Conservation (phyloP, 106 monocot species). For the Apostasia ramifera region DNA sequence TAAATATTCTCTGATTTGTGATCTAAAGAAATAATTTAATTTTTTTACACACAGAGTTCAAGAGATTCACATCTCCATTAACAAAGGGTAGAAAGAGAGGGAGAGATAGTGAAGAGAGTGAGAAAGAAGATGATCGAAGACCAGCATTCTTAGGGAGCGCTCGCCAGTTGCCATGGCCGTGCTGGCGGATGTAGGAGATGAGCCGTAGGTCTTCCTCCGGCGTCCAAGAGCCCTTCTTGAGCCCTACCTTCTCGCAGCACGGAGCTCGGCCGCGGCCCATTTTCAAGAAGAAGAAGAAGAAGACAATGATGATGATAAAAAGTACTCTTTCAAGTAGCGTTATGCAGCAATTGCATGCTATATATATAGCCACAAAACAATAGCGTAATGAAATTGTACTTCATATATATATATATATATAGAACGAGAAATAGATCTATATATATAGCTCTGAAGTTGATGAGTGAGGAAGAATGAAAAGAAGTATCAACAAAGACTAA, state of each 20-base stretch:
- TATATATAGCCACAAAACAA: too few relatives aligned
- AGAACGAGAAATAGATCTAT: too few relatives aligned
- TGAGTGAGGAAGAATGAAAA: too few relatives aligned
- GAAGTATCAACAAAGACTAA: too few relatives aligned
- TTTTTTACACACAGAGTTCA: neutral
- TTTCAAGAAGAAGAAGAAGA: neutral
- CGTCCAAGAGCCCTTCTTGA: conserved; percentile 80
- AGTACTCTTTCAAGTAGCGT: too few relatives aligned
- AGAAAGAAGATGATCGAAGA: neutral
- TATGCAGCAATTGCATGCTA: too few relatives aligned
- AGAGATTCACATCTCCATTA: neutral
- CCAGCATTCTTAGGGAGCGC: conserved; percentile 67
- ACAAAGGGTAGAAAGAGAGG: neutral
- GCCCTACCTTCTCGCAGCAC: conserved; percentile 57
- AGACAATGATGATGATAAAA: neutral
- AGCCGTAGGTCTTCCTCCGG: conserved; percentile 68
- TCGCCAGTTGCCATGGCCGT: conserved; percentile 68
- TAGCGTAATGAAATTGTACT: too few relatives aligned
- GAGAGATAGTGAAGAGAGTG: neutral
- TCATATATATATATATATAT: too few relatives aligned
- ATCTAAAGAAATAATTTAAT: neutral
- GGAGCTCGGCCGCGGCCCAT: conserved; percentile 41
- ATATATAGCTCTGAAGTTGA: too few relatives aligned
- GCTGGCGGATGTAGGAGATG: conserved; percentile 48
- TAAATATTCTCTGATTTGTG: neutral